phyloP scores from a whole-genome alignment of 2,329 filamentous ascomycete species.

The Allantophomopsis cytisporea region DNA sequence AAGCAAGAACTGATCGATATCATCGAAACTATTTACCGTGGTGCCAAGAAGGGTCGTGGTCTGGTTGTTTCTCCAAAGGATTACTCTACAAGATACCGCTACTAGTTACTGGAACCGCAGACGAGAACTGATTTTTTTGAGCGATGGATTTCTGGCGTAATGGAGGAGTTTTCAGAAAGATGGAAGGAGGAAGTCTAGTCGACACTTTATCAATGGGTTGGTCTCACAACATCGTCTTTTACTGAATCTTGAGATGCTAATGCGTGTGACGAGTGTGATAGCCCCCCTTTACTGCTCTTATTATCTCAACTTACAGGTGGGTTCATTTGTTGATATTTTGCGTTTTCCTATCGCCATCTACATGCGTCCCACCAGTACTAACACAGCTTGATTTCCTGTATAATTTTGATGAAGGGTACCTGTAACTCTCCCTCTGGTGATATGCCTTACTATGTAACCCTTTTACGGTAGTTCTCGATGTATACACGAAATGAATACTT shows the following conservation, averaged over 20 bases:
- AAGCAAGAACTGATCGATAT: slow-evolving; percentile 99
- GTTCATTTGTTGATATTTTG: no score
- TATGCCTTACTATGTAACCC: no score
- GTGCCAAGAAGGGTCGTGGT: slow-evolving; percentile 96
- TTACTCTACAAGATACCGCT: slow-evolving; percentile 57
- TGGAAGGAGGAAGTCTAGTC: slow-evolving; percentile 1
- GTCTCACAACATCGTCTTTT: slow-evolving; percentile 18
- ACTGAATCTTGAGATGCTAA: slow-evolving; percentile 16
- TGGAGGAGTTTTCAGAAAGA: slow-evolving; percentile 3
- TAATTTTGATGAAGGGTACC: no score
- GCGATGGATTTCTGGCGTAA: background rate
- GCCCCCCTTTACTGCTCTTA: background rate
- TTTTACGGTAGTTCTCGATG: no score
- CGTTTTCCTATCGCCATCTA: no score
- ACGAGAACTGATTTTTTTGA: background rate
- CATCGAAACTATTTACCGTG: slow-evolving; percentile 92
- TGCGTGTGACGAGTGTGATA: slow-evolving; percentile 4
- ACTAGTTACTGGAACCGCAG: slow-evolving; percentile 25
- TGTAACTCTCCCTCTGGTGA: no score
- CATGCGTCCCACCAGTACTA: no score
- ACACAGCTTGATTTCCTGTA: no score
- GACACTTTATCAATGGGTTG: slow-evolving; percentile 17
- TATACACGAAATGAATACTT: no score
- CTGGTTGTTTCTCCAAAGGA: slow-evolving; percentile 92
- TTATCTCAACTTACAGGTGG: no score